Base-by-base conservation (phyloP, 176 grass and related monocot species). In the Chrysopogon serrulatus region DNA sequence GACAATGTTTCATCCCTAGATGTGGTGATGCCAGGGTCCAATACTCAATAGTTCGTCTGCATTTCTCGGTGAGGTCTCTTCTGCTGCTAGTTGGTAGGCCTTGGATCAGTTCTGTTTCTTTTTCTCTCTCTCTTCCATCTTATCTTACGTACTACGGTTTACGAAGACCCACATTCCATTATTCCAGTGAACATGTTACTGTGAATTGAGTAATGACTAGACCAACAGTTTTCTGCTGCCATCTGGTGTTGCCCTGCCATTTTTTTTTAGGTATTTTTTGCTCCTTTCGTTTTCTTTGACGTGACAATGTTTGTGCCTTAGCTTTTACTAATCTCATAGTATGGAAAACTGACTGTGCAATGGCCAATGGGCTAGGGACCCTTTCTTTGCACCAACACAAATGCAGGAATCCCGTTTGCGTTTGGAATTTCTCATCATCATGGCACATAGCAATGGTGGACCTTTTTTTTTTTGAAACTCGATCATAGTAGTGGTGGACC, bases 41-140 rank as follows among this genome's bases (percentile, higher is more conserved):
- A 71, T 69, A 39, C 33, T 37, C 84, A 77, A 74, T 73, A 45
- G 49, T 44, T 76, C 21, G 19, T 62, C 69, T 82, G 64, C 75
- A 24, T 23, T 79, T 43, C 73, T 65, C 57, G 79, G 73, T 86
- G 44, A 86, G 47, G 48, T 67, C 65, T 56, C 37, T 28, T 72
- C 18, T 71, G 82, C 68, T 78, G 68, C 17, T 79, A 66, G 35
- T 71, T 82, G 28, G 7, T 11, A 65, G 35, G 19, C 6, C 28
- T 57, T 78, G 36, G 74, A 68, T 78, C 45, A 26, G 31, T 43
- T 47, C 19, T 57, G 21, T 24, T 57, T 34, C 75, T 61, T 79
- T 40, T 35, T 8, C 8, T n/a, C 13, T 17, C 5, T 13, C 23
- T 62, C 62, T 62, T 76, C 68, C 68, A 32, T 35, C 34, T 82